phyloP scores from a whole-genome alignment of 1,284 basidiomycete genomes.

The Cryptococcus sp. region DNA sequence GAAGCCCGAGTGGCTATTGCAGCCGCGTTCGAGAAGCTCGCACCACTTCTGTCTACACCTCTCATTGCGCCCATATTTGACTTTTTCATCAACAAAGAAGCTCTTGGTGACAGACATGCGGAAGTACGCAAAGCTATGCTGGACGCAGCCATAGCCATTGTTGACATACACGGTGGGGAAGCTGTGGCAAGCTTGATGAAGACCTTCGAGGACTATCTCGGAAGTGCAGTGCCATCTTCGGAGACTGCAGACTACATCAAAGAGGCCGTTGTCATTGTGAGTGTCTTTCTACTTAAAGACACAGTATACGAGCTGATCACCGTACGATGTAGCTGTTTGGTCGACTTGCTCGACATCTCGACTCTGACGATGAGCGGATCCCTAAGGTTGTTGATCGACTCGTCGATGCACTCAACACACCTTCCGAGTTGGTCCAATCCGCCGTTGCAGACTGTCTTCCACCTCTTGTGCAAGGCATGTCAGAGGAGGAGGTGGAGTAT shows the following conservation, averaged over 20 bases:
- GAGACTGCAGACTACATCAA: constrained; percentile 85
- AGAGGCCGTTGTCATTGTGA: constrained; percentile 83
- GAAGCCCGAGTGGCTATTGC: constrained; percentile 77
- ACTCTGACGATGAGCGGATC: constrained; percentile 71
- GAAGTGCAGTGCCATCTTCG: constrained; percentile 62
- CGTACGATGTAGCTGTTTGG: constrained; percentile 66
- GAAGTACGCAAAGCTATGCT: constrained; percentile 88
- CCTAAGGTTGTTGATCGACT: constrained; percentile 86
- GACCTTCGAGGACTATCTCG: constrained; percentile 81
- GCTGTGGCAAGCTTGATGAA: constrained; percentile 75
- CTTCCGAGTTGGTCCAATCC: constrained; percentile 93
- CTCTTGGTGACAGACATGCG: constrained; percentile 80
- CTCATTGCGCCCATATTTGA: constrained; percentile 79
- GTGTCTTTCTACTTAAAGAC: constrained; percentile 3
- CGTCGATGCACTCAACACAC: constrained; percentile 88
- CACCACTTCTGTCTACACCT: constrained; percentile 66
- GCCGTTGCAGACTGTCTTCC: constrained; percentile 94
- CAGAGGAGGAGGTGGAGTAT: constrained; percentile 59
- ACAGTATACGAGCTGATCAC: neutral
- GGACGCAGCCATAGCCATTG: constrained; percentile 74
- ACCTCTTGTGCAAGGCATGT: constrained; percentile 76
- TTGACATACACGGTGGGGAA: constrained; percentile 79
- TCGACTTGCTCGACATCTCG: constrained; percentile 85
- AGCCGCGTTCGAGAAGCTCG: constrained; percentile 67
- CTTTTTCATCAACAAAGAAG: constrained; percentile 82